Conservation (phyloP, 73 alveolate species). For the Halteria grandinella region DNA sequence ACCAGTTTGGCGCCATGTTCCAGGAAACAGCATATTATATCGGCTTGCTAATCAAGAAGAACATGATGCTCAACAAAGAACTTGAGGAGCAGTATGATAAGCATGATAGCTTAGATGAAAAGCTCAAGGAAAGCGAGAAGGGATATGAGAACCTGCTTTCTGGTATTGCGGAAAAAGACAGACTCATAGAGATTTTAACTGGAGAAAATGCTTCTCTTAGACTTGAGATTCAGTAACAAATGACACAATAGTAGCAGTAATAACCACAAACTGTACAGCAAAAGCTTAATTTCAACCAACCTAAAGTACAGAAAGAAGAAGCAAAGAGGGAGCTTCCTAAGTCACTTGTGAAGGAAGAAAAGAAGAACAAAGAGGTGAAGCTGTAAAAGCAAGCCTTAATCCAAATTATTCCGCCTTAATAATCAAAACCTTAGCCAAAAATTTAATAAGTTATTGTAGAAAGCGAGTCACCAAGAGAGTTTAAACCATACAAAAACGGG, state of each 20-base stretch:
- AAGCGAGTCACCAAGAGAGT: background rate
- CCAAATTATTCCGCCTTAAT: background rate
- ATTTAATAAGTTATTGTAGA: background rate
- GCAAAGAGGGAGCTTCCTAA: no score
- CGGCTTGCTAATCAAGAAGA: slow-evolving; percentile 19
- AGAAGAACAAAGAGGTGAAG: background rate
- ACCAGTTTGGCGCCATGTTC: slow-evolving; percentile 8
- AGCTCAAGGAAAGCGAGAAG: background rate
- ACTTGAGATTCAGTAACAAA: background rate
- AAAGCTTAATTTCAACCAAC: background rate
- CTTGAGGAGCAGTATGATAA: slow-evolving; percentile 2
- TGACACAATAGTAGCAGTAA: background rate
- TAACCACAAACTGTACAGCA: background rate
- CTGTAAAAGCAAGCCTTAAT: background rate
- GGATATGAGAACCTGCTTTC: slow-evolving; percentile 13
- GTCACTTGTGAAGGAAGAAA: slow-evolving; percentile 10
- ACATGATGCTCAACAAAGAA: background rate
- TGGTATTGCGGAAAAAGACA: background rate
- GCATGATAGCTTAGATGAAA: background rate
- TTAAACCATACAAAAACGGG: background rate
- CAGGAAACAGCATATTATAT: slow-evolving; percentile 31
- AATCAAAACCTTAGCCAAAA: background rate
- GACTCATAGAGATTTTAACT: background rate
- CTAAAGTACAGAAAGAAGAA: no score
- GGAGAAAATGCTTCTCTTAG: slow-evolving; percentile 3